Conservation (phyloP, 768 basidiomycete species). For the Mycena venus region DNA sequence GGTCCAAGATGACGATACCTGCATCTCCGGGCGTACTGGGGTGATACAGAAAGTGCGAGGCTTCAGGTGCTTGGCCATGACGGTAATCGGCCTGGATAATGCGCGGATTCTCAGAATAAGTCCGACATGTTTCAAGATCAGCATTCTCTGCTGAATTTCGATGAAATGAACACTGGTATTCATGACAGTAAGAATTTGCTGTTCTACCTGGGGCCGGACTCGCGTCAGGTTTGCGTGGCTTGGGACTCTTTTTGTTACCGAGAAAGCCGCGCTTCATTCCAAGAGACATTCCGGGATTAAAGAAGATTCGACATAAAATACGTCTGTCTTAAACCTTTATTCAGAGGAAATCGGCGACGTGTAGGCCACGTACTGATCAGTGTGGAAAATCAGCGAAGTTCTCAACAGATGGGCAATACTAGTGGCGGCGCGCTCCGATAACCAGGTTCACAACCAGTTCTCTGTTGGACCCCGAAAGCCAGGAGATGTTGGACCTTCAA, state of each 20-base stretch:
- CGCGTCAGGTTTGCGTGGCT: background rate
- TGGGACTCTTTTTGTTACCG: background rate
- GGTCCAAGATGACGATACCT: conserved; percentile 21
- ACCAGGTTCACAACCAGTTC: background rate
- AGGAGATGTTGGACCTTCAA: background rate
- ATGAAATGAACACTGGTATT: background rate
- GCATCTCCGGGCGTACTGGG: background rate
- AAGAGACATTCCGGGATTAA: background rate
- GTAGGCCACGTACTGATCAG: background rate
- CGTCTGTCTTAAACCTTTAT: background rate
- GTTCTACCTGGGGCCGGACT: background rate
- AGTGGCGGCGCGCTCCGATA: too few species aligned
- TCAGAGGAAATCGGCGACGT: background rate
- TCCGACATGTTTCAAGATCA: conserved; percentile 9
- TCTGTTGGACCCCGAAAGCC: background rate
- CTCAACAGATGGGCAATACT: too few species aligned
- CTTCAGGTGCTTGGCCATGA: conserved; percentile 16
- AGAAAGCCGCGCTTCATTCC: conserved; percentile 27
- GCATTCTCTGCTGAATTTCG: background rate
- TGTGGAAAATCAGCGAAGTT: background rate
- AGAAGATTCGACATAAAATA: background rate
- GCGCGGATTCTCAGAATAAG: conserved; percentile 16
- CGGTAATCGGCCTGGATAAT: conserved; percentile 24
- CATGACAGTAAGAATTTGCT: background rate
- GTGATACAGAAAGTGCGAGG: conserved; percentile 21